Percentiles rank a stretch among this genome's conserved stretches.
phyloP scores from a whole-genome alignment of 129 eudicot species.

The Tagetes patula region DNA sequence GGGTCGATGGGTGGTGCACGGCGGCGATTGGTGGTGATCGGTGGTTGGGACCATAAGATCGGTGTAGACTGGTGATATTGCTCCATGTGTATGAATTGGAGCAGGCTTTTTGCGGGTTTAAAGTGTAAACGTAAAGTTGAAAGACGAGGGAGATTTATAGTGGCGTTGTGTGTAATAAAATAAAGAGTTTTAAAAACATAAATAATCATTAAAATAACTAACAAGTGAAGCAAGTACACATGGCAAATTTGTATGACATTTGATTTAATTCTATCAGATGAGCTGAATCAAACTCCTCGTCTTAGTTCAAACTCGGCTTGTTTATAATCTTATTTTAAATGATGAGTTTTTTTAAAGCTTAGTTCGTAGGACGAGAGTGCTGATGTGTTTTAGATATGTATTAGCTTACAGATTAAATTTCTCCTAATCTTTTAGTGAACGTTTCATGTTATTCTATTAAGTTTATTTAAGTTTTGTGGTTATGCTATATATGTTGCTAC shows the following conservation, averaged over 20 bases:
- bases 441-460: too few relatives aligned
- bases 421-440: too few relatives aligned
- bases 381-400: too few relatives aligned
- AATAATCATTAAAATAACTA: neutral
- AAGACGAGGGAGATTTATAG: conserved; percentile 15
- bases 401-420: too few relatives aligned
- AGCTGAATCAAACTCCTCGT: too few relatives aligned
- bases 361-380: too few relatives aligned
- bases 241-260: conserved; percentile 12
- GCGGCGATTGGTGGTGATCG: conserved; percentile 37
- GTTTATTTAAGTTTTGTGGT: too few relatives aligned
- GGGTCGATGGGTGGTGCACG: conserved; percentile 54
- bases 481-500: too few relatives aligned
- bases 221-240: conserved; percentile 25
- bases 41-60: conserved; percentile 49
- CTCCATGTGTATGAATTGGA: conserved; percentile 47
- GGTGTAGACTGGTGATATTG: conserved; percentile 50
- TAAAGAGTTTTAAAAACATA: neutral
- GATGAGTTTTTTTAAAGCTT: too few relatives aligned
- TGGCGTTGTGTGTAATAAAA: neutral
- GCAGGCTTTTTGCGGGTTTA: too few relatives aligned
- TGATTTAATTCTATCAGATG: neutral
- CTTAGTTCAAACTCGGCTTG: too few relatives aligned
- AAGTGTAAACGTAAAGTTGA: neutral
- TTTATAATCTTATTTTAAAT: too few relatives aligned